Conservation (phyloP, 306 rosid species). For the Trichosanthes truncata region DNA sequence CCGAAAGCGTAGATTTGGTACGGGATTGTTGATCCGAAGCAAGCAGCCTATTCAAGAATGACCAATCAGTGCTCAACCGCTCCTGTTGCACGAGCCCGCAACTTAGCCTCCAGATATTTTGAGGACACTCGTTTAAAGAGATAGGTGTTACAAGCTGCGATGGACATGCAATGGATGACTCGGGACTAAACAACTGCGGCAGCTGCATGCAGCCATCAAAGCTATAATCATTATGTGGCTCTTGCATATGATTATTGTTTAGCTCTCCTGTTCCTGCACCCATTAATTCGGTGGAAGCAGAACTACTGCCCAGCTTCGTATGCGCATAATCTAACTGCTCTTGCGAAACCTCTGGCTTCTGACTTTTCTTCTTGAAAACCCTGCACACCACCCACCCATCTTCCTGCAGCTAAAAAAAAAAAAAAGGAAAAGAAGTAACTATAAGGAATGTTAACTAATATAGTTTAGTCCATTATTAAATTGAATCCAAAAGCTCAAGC, state of each 20-base stretch:
- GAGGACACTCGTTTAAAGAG: constrained; percentile 39
- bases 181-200: constrained; percentile 83
- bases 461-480: no score
- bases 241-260: constrained; percentile 45
- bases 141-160: constrained; percentile 23
- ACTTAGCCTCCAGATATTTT: constrained; percentile 36
- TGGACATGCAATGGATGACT: constrained; percentile 20
- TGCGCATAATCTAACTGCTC: constrained; percentile 26
- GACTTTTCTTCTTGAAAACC: constrained; percentile 83
- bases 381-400: constrained; percentile 98
- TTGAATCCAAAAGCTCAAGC: no score
- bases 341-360: constrained; percentile 34
- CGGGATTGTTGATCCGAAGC: constrained; percentile 30
- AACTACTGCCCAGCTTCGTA: constrained; percentile 23
- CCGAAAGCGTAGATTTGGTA: neutral
- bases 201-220: constrained; percentile 71
- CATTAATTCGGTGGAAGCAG: constrained; percentile 1
- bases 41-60: constrained; percentile 83
- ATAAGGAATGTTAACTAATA: no score
- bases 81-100: constrained; percentile 31
- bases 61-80: constrained; percentile 65
- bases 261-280: constrained; percentile 24
- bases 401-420: constrained; percentile 36
- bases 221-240: constrained; percentile 26
- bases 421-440: neutral